Evolutionary conservation across 192 early-diverging fungal genomes (phyloP).

Genomic region (Pecoramyces ruminantium): DNA sequence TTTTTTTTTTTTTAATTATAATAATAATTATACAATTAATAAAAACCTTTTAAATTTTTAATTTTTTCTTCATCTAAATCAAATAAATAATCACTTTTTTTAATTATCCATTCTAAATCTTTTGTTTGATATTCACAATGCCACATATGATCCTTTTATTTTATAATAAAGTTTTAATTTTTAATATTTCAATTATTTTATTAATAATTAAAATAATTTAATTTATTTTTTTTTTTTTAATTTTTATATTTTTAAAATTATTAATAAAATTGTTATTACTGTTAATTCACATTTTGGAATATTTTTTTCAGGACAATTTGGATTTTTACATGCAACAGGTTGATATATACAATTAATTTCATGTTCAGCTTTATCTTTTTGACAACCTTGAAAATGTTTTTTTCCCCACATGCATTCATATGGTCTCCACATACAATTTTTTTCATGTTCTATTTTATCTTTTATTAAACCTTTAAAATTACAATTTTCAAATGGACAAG

Average conservation of each 20-base stretch:
- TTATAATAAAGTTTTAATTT: too few relatives aligned
- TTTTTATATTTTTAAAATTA: background rate
- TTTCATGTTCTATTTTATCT: background rate
- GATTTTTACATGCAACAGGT: background rate
- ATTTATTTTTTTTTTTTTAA: background rate
- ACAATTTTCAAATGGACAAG: background rate
- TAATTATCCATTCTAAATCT: background rate
- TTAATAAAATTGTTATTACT: too few relatives aligned
- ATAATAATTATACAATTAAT: background rate
- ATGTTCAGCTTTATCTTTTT: background rate
- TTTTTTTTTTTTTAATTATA: too few relatives aligned
- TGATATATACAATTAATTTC: background rate
- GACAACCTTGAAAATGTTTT: background rate
- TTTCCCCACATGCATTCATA: background rate
- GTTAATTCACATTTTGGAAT: background rate
- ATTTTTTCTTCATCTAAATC: background rate
- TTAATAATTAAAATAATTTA: background rate
- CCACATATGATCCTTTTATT: background rate
- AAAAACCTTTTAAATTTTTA: background rate
- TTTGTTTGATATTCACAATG: background rate
- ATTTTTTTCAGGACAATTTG: background rate
- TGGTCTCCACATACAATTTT: background rate
- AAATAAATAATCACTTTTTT: background rate
- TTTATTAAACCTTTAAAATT: background rate
- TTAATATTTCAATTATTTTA: too few relatives aligned